phyloP scores from a whole-genome alignment of 2,329 filamentous ascomycete genomes.

The Fusarium napiforme region DNA sequence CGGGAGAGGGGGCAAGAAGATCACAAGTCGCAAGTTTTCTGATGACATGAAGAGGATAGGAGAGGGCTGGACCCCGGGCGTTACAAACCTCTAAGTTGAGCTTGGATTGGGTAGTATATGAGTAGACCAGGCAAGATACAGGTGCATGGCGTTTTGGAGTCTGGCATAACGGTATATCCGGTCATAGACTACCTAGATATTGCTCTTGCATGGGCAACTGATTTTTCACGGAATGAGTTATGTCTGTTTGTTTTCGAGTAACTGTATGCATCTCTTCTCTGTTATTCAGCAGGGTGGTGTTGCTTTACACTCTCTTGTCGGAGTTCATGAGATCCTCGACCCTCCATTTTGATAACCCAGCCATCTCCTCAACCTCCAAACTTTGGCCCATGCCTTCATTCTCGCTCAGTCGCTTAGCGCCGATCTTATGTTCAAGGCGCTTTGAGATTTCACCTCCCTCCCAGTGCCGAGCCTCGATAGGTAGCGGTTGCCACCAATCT shows the following conservation, averaged over 20 bases:
- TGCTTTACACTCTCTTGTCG: conserved; percentile 25
- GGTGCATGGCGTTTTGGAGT: conserved; percentile 46
- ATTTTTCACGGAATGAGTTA: conserved; percentile 19
- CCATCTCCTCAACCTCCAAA: conserved; percentile 51
- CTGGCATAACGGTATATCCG: conserved; percentile 40
- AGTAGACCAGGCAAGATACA: conserved; percentile 35
- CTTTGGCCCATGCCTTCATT: conserved; percentile 51
- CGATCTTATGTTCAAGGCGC: conserved; percentile 22
- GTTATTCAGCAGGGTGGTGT: not conserved
- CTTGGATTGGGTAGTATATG: conserved; percentile 49
- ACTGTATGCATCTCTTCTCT: not conserved
- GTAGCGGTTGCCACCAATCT: conserved; percentile 78
- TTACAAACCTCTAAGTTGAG: conserved; percentile 63
- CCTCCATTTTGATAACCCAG: conserved; percentile 54
- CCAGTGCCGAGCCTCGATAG: conserved; percentile 73
- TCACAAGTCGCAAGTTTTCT: conserved; percentile 83
- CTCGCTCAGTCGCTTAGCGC: conserved; percentile 1
- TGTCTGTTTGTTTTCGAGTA: conserved; percentile 3
- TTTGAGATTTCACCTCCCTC: conserved; percentile 57
- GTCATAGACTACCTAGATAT: conserved; percentile 37
- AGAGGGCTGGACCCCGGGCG: conserved; percentile 82
- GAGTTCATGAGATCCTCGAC: conserved; percentile 49
- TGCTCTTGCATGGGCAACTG: conserved; percentile 22
- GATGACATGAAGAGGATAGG: conserved; percentile 88
- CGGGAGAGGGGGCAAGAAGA: conserved; percentile 71